These are phyloP conservation scores for Cryptococcus depauperatus DNA, from an alignment of 1,284 basidiomycete genomes.

Conservation along the genomic window DNA sequence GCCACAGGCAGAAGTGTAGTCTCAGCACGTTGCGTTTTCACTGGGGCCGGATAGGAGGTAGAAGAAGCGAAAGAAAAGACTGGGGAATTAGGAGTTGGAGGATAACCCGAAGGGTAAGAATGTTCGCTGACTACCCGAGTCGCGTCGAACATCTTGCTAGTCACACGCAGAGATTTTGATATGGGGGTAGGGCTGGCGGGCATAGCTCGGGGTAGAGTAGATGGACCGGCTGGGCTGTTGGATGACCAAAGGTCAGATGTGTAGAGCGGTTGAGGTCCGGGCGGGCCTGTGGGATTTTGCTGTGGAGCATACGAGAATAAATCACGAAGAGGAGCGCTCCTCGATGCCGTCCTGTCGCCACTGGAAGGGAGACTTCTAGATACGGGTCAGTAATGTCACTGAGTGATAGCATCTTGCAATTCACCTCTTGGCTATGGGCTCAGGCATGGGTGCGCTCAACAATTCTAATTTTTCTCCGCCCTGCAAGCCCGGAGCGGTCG, in stretches of 20 bases:
- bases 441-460: constrained; percentile 27
- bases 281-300: constrained; percentile 17
- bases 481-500: constrained; percentile 24
- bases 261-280: constrained; percentile 24
- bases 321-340: constrained; percentile 24
- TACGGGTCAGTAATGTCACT: constrained; percentile 1
- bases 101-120: constrained; percentile 11
- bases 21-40: constrained; percentile 24
- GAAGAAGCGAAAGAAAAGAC: not conserved
- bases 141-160: not conserved
- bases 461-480: constrained; percentile 17
- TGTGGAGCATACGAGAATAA: constrained; percentile 31
- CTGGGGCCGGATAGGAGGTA: constrained; percentile 3
- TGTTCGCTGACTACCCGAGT: not conserved
- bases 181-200: constrained; percentile 15
- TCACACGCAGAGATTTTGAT: not conserved
- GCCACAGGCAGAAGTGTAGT: constrained; percentile 23
- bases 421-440: constrained; percentile 32
- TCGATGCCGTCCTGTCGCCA: constrained; percentile 16
- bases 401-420: constrained; percentile 1
- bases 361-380: constrained; percentile 21
- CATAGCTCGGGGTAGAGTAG: constrained; percentile 12
- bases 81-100: constrained; percentile 23
- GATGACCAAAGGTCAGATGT: constrained; percentile 22
- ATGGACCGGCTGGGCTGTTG: constrained; percentile 9